Base-by-base conservation (phyloP, 2,329 filamentous ascomycete genomes). In the Colletotrichum incanum region DNA sequence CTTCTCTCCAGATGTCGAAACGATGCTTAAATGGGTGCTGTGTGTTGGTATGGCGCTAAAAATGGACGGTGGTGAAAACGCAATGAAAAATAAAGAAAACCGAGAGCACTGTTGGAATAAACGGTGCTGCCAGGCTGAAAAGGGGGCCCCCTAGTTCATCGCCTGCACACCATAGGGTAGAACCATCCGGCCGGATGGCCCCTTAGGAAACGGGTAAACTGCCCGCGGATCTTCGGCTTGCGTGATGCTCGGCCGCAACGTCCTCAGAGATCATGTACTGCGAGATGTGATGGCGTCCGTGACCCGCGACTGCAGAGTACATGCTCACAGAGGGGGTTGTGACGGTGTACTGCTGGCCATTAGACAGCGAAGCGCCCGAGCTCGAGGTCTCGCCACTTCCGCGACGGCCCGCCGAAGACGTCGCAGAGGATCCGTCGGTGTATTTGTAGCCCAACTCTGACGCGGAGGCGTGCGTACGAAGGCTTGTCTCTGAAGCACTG, bases 401-500 rank as follows among this genome's bases (percentile, higher is more conserved):
- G 26, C 70, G 70, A 20, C 70, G 65, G 16, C 69, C 59, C 26
- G 49, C 18, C 0, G 56, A 54, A 7, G 41, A 58, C 7, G 55
- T 31, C 11, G 41, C 41, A 5, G 68, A 69, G 20, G 55, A 31
- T 12, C 45, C 28, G n/a, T 74, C 71, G 28, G 58, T 65, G 65
- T 75, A 75, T 28, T 73, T 67, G 45, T 75, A 75, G n/a, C 65
- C 67, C 20, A 73, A 18, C 8, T 75, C 74, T 14, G 63, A 63
- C 12, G 43, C 43, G 56, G 74, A 73, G n/a, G 61, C 59, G 16
- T 68, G 73, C 12, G 47, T 63, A 16, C 73, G 71, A 20, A 75
- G 73, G 49, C 68, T 65, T 6, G 59, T 41, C 23, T 74, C 74
- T 2, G 74, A 65, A 1, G 67, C 58, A 3, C 71, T 69, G 62